Conservation (phyloP, 2,329 filamentous ascomycete species). For the Capronia americana region DNA sequence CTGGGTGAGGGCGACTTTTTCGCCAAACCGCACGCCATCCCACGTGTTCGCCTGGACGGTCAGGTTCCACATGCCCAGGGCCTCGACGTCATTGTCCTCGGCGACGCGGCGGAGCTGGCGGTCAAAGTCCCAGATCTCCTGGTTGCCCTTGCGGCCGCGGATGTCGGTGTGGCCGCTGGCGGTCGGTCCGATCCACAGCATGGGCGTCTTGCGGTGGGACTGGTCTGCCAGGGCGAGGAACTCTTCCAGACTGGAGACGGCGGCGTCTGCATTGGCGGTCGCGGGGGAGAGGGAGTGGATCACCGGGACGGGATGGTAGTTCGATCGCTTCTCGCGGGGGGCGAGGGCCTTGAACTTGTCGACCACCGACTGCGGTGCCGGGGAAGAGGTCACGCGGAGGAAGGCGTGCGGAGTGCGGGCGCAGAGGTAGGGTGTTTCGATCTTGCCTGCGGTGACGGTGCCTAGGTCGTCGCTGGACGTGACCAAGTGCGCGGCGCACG, state of each 20-base stretch:
- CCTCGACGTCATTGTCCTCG: conserved; percentile 47
- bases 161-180: conserved; percentile 48
- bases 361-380: conserved; percentile 41
- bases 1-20: conserved; percentile 51
- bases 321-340: conserved; percentile 40
- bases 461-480: conserved; percentile 41
- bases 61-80: conserved; percentile 53
- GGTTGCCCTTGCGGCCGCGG: conserved; percentile 43
- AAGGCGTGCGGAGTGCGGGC: conserved; percentile 49
- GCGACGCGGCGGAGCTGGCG: conserved; percentile 46
- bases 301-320: conserved; percentile 50
- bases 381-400: conserved; percentile 44
- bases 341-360: conserved; percentile 45
- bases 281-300: conserved; percentile 49
- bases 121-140: conserved; percentile 50
- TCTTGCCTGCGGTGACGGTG: conserved; percentile 20
- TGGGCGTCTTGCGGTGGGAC: conserved; percentile 49
- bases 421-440: conserved; percentile 28
- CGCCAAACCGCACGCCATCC: conserved; percentile 49
- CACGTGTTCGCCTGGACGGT: conserved; percentile 50
- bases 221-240: conserved; percentile 47
- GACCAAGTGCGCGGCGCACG: conserved; percentile 42
- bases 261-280: conserved; percentile 43
- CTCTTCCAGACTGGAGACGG: conserved; percentile 48
- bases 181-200: conserved; percentile 53